These are phyloP conservation scores for Penicillium alfredii DNA, from an alignment of 495 filamentous ascomycete genomes.

Conservation along the genomic window DNA sequence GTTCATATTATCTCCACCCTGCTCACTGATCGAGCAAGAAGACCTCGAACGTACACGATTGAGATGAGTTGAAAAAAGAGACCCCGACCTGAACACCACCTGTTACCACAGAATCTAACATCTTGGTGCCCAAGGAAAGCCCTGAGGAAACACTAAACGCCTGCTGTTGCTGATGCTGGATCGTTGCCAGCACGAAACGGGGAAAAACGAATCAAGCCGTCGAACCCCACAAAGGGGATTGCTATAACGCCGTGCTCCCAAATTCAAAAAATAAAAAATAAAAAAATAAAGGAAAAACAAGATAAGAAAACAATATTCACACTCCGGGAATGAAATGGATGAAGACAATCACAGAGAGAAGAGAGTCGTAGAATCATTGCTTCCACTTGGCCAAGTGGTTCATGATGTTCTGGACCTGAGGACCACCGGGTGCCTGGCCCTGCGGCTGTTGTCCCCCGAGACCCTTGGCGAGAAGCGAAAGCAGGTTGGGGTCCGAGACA, in stretches of 20 bases:
- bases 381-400: conserved; percentile 56
- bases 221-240: conserved; percentile 2
- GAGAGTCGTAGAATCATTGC: conserved; percentile 42
- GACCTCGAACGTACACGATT: conserved; percentile 1
- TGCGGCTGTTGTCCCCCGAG: conserved; percentile 37
- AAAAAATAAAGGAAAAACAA: conserved; percentile 10
- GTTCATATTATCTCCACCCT: conserved; percentile 17
- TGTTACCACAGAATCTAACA: conserved; percentile 20
- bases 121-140: conserved; percentile 7
- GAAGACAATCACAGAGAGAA: conserved; percentile 15
- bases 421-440: conserved; percentile 29
- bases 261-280: conserved; percentile 4
- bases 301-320: conserved; percentile 4
- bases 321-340: no score
- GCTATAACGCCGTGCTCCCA: not conserved
- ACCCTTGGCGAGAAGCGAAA: conserved; percentile 43
- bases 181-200: conserved; percentile 13
- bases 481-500: conserved; percentile 38
- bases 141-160: conserved; percentile 15
- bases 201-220: conserved; percentile 1
- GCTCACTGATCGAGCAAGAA: conserved; percentile 2
- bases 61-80: conserved; percentile 8
- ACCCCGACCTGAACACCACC: conserved; percentile 14
- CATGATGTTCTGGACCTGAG: conserved; percentile 56
- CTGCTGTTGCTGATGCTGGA: conserved; percentile 15